Base-by-base conservation (phyloP, 1,139 yeast species). In the Debaryomycetaceae sp. region DNA sequence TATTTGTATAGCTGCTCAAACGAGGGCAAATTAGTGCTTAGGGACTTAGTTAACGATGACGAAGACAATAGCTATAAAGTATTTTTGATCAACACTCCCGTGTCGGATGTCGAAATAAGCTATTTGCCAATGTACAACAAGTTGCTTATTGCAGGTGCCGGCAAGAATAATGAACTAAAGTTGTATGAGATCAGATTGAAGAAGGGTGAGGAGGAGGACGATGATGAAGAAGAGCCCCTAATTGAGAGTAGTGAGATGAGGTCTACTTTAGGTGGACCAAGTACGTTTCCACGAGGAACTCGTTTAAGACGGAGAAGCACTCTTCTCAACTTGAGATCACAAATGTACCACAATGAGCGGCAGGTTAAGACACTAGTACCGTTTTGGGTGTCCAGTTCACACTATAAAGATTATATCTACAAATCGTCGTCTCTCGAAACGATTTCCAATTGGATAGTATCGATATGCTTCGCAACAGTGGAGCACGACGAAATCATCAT, bases 31-130 rank as follows among this genome's bases (percentile, higher is more conserved):
- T 60, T 76, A 31, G 62, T 70, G 2, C 56, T 76, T 13, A 65
- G 78, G n/a, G 80, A 75, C 47, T 56, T 75, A 49, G 57, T 69
- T 39, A 65, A 71, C 46, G 75, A 71, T 50, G 76, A 70, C 47
- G 65, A 66, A 23, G 60, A 65, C 43, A 60, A 57, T 24, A 59
- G 70, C 45, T 65, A 61, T 45, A 59, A 57, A 46, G 62, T 60
- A 1, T 66, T 55, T 45, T 49, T 58, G 38, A 58, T 75, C 20
- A 63, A 63, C 17, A 63, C 58, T 13, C 76, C 78, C 1, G 62
- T 78, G 1, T 60, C 70, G 14, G 62, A 66, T 35, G 58, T 75
- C 34, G 59, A 65, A 34, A 58, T 73, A 4, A 48, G 47, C 13
- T 45, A 49, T 39, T 41, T 45, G 8, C 41, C 43, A 13, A 51